Evolutionary conservation across 306 rosid genomes (phyloP), one percentile per base, ranked within the genome.

Genomic region (Arachis hypogaea): DNA sequence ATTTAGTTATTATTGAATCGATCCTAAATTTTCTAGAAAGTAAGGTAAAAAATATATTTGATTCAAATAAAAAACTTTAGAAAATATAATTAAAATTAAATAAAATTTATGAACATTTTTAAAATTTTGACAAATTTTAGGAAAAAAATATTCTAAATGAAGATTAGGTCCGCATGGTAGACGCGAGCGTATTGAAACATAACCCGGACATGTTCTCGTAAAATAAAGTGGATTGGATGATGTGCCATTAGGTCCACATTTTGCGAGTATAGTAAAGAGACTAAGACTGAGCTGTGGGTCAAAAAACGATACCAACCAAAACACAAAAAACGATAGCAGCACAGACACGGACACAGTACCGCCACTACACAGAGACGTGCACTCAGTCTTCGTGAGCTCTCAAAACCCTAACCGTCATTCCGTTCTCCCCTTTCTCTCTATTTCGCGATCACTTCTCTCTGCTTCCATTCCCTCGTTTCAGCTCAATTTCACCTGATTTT

Each of bases 181-280:
- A 78, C 82, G 70, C 59, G 80, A 85, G 79, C 75, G 69, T 86
- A 86, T 79, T 62, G 82, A 68, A 92, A 64, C 83, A 7, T 43
- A 86, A 72, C 90, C 92, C 98, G 98, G 98, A 92, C 90, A 38
- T 83, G 78, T 85, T 77, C 64, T 81, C 79, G 81, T 82, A 30
- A 43, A 43, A 70, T 44, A 85, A 90, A 82, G 76, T 63, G 74
- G 86, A 90, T 84, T 90, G 85, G 73, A 88, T 88, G 82, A 78
- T 73, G 77, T 73, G 85, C 78, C 78, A 82, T 62, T 85, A 79
- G 81, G 89, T 90, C 93, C 98, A 90, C 59, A 68, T 74, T 11
- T 84, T 84, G 81, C 78, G 49, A 84, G 68, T 77, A 83, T 77
- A 68, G 85, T 33, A 33, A 33, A 33, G 38, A 33, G 38, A 22